A percentile compares a stretch with the other conserved stretches of the same genome.
Conservation (phyloP, 2,329 filamentous ascomycete genomes). For the Shiraia bambusicola region DNA sequence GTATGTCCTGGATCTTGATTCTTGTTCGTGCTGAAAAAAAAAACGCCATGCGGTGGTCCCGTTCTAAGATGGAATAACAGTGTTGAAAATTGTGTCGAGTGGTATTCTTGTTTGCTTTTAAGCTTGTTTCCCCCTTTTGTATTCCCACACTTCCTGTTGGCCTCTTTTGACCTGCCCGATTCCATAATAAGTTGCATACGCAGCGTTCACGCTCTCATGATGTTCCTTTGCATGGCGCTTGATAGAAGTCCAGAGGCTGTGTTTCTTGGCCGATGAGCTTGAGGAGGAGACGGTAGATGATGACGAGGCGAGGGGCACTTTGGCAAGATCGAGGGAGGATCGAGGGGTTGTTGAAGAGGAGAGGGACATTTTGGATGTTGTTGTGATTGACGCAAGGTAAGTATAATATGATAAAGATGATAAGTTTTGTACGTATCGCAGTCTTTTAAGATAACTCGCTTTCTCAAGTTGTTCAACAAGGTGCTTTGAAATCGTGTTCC, state of each 20-base stretch:
- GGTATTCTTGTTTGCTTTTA: too few species aligned
- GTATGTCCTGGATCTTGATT: too few species aligned
- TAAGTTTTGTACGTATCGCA: not conserved
- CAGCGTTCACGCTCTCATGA: slow-evolving; percentile 22
- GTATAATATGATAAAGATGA: not conserved
- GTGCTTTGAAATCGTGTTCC: too few species aligned
- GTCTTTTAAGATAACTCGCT: too few species aligned
- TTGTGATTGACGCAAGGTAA: not conserved
- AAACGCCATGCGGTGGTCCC: too few species aligned
- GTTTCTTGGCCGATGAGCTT: not conserved
- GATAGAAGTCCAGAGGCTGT: slow-evolving; percentile 15
- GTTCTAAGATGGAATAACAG: too few species aligned
- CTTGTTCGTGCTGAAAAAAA: too few species aligned
- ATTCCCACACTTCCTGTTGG: slow-evolving; percentile 19
- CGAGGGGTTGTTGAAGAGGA: slow-evolving; percentile 20
- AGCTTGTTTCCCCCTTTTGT: slow-evolving; percentile 11
- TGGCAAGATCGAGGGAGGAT: slow-evolving; percentile 18
- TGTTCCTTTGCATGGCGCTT: slow-evolving; percentile 24
- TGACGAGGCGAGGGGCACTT: slow-evolving; percentile 9
- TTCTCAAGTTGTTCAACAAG: too few species aligned
- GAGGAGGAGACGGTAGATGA: slow-evolving; percentile 5
- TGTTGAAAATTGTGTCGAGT: too few species aligned
- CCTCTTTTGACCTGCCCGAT: slow-evolving; percentile 2
- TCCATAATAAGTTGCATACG: slow-evolving; percentile 25
- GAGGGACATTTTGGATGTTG: slow-evolving; percentile 7